A percentile compares a stretch with the other conserved stretches of the same genome.
Evolutionary conservation across 768 basidiomycete species (phyloP).

Genomic region (Baorangia bicolor): DNA sequence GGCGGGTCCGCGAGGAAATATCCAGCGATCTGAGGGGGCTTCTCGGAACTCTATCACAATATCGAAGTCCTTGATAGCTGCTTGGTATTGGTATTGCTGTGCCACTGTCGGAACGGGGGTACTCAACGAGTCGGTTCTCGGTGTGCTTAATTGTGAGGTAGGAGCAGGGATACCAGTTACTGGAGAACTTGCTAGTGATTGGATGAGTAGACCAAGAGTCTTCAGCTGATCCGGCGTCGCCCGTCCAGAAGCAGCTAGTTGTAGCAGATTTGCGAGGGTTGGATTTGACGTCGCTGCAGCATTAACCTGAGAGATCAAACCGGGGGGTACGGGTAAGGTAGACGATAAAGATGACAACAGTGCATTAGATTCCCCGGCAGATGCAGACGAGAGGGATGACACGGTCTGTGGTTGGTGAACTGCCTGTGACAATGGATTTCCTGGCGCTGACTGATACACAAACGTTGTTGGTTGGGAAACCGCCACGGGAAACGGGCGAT

Average conservation of each 20-base stretch:
- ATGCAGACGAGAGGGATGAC: constrained; percentile 18
- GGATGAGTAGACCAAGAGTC: constrained; percentile 70
- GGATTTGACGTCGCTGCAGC: constrained; percentile 65
- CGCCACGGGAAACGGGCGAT: constrained; percentile 41
- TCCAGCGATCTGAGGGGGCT: constrained; percentile 58
- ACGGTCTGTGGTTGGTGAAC: constrained; percentile 26
- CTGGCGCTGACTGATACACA: constrained; percentile 28
- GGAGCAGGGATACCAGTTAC: constrained; percentile 1
- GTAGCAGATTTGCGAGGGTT: constrained; percentile 63
- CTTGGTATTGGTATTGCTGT: constrained; percentile 25
- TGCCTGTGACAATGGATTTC: constrained; percentile 29
- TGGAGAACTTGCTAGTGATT: constrained; percentile 49
- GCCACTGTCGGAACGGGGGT: constrained; percentile 15
- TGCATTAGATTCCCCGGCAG: constrained; percentile 36
- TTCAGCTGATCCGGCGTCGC: constrained; percentile 66
- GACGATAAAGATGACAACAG: constrained; percentile 46
- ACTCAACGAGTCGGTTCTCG: constrained; percentile 9
- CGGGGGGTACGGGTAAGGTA: constrained; percentile 51
- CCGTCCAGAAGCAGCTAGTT: constrained; percentile 58
- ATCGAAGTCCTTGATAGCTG: constrained; percentile 60
- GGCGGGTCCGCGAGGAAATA: constrained; percentile 61
- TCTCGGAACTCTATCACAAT: constrained; percentile 73
- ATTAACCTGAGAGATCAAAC: constrained; percentile 63
- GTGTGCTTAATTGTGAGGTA: constrained; percentile 3
- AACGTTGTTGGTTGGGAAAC: constrained; percentile 24